A percentile compares a stretch with the other conserved stretches of the same genome.
Conservation (phyloP, 176 grass and related monocot genomes). For the Oryza glumipatula region DNA sequence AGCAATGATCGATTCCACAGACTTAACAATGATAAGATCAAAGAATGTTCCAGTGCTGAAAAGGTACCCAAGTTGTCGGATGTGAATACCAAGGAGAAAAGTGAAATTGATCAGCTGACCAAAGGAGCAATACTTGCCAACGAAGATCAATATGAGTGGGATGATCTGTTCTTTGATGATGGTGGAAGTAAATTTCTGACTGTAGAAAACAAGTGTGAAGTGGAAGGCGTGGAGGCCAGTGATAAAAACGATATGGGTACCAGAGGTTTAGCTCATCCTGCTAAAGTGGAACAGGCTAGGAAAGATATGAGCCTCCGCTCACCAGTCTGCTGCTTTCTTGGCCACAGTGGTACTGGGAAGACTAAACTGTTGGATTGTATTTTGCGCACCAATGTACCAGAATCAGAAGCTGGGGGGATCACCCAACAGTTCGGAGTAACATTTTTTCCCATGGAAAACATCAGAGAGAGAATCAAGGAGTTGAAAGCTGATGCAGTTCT, state of each 20-base stretch:
- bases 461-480: conserved; percentile 92
- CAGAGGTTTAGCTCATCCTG: not conserved
- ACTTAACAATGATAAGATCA: too few relatives aligned
- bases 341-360: conserved; percentile 89
- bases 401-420: conserved; percentile 92
- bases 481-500: conserved; percentile 89
- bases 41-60: not conserved
- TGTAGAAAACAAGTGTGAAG: too few relatives aligned
- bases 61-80: too few relatives aligned
- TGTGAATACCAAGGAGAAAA: too few relatives aligned
- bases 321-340: conserved; percentile 94
- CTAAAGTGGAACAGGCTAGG: conserved; percentile 46
- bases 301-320: conserved; percentile 67
- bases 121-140: too few relatives aligned
- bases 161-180: too few relatives aligned
- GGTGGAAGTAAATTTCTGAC: too few relatives aligned
- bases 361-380: conserved; percentile 92
- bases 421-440: conserved; percentile 92
- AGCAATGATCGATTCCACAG: too few relatives aligned
- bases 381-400: conserved; percentile 81
- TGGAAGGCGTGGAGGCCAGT: too few relatives aligned
- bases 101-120: too few relatives aligned
- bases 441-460: conserved; percentile 92
- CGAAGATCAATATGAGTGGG: too few relatives aligned
- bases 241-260: too few relatives aligned